A percentile compares a stretch with the other conserved stretches of the same genome.
Conservation (phyloP, 352 stramenopile species). For the Blastocystis sp. region DNA sequence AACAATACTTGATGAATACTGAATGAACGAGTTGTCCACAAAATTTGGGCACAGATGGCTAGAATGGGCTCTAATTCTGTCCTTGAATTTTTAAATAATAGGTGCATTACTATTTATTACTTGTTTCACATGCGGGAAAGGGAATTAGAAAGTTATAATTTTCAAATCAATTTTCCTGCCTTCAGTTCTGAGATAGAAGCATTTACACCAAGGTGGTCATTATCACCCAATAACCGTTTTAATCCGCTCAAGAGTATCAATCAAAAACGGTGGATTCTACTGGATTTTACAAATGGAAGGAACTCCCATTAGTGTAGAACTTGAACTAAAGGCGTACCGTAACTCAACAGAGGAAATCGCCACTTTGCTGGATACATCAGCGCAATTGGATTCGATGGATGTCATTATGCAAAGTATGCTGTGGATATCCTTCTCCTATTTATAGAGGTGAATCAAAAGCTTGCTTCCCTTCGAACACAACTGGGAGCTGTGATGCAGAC, state of each 20-base stretch:
- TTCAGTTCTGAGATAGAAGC: no score
- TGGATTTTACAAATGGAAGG: background rate
- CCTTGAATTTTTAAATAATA: background rate
- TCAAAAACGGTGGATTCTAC: background rate
- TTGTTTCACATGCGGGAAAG: background rate
- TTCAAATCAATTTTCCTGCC: no score
- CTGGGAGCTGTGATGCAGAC: constrained; percentile 20
- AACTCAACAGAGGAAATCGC: constrained; percentile 14
- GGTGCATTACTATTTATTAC: background rate
- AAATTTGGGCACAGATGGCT: no score
- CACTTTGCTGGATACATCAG: background rate
- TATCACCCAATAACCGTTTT: background rate
- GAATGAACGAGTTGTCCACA: no score
- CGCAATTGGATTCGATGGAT: constrained; percentile 21
- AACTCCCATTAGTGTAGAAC: constrained; percentile 1
- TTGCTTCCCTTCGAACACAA: constrained; percentile 9
- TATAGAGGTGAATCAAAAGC: constrained; percentile 41
- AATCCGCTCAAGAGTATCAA: background rate
- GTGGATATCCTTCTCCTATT: background rate
- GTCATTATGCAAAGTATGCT: background rate
- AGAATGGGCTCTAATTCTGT: no score
- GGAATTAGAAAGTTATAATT: no score
- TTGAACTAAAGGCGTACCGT: constrained; percentile 22
- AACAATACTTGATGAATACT: constrained; percentile 27
- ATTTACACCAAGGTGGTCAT: no score